Percentiles rank a stretch among this genome's conserved stretches.
phyloP scores from a whole-genome alignment of 169 alveolate species.

The Cryptosporidium felis region DNA sequence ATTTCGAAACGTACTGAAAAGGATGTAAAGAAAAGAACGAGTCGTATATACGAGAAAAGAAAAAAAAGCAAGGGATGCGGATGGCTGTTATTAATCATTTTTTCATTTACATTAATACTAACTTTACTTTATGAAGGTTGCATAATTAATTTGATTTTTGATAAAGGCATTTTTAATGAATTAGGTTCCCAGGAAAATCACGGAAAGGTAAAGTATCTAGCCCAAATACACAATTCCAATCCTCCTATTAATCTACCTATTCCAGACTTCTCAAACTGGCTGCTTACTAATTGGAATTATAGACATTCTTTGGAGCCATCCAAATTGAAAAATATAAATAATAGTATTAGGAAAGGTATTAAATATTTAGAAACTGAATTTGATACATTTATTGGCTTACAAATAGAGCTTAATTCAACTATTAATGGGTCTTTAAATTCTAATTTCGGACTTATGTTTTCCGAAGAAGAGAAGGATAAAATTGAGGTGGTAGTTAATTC shows the following conservation, averaged over 20 bases:
- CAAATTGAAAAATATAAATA: neutral
- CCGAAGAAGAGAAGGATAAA: no score
- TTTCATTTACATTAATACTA: slow-evolving; percentile 2
- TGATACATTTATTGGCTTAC: slow-evolving; percentile 28
- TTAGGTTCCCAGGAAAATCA: neutral
- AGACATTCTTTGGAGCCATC: slow-evolving; percentile 11
- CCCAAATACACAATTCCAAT: neutral
- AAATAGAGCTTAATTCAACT: no score
- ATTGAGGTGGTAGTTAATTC: no score
- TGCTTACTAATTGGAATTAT: slow-evolving; percentile 7
- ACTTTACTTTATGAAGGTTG: neutral
- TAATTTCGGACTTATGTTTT: no score
- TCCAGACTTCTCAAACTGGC: slow-evolving; percentile 35
- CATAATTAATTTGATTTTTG: neutral
- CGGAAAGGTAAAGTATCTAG: neutral
- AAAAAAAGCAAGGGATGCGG: slow-evolving; percentile 47
- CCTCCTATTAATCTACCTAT: slow-evolving; percentile 23
- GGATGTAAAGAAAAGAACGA: neutral
- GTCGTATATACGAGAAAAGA: no score
- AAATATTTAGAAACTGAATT: slow-evolving; percentile 29
- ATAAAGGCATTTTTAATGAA: neutral
- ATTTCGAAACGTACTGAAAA: neutral
- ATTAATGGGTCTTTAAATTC: no score
- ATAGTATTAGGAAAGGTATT: neutral
- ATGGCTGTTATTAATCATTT: neutral